Evolutionary conservation across 805 yeast species (phyloP), one percentile per base, ranked within the genome.

Genomic region (Teunomyces aglyptinius): DNA sequence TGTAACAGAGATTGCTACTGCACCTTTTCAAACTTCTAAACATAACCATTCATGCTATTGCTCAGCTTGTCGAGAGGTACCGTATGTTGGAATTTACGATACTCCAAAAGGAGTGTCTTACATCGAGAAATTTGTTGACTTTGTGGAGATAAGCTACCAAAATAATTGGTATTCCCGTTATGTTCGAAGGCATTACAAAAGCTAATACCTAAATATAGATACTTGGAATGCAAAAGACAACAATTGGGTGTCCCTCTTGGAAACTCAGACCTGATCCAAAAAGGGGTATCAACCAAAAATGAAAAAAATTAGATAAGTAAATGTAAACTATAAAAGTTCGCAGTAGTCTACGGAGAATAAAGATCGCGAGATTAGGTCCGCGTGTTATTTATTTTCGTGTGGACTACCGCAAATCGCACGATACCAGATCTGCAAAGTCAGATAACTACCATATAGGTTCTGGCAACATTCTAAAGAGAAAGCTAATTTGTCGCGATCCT

Each of bases 81-180:
- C 39, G 12, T 36, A 36, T 5, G 24, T 36, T 12, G 39, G 39
- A 22, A 6, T 36, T 6, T 8, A 18, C n/a, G 27, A 36, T 13
- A 18, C 15, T 12, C 39, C 39, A 6, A 36, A 22, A 20, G n/a
- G 22, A 22, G 15, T 36, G 28, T 36, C 39, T 6, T 19, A 13
- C 13, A n/a, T 36, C 2, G 39, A 36, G 28, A 20, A 36, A 15
- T 2, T 20, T 7, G 7, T 20, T 12, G 39, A 36, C 18, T 12
- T 8, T 8, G 6, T 36, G 28, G 7, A 36, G n/a, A 36, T n/a
- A 10, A 36, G 28, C n/a, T 22, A 36, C 12, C 39, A 36, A 36
- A 36, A 36, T 26, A 36, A n/a, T 22, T 36, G 39, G 39, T 36
- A 36, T 22, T 36, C 39, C 13, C 39, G 42, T 8, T 24, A 38